These are phyloP conservation scores for Fusarium haematococcum DNA, from an alignment of 2,329 filamentous ascomycete genomes.

Conservation along the genomic window DNA sequence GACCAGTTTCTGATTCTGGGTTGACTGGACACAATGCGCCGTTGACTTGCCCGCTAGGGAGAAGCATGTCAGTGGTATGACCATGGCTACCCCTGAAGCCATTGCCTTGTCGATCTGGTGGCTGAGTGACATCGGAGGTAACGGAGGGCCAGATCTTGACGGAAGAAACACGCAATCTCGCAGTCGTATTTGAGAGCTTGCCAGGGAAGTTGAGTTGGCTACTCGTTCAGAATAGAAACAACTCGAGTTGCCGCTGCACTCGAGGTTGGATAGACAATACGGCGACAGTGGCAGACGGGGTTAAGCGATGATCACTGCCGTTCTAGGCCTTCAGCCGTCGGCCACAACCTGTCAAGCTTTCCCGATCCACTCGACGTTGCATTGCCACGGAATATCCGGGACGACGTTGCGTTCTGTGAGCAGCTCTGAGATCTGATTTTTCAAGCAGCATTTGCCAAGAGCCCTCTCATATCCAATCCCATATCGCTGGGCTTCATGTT, in stretches of 20 bases:
- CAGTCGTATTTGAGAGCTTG: slow-evolving; percentile 13
- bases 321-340: slow-evolving; percentile 9
- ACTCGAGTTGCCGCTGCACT: not conserved
- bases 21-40: slow-evolving; percentile 4
- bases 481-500: slow-evolving; percentile 14
- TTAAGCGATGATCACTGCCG: slow-evolving; percentile 13
- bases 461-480: slow-evolving; percentile 30
- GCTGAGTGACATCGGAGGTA: slow-evolving; percentile 27
- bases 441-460: slow-evolving; percentile 38
- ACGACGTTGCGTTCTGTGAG: not conserved
- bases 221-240: slow-evolving; percentile 26
- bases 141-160: slow-evolving; percentile 18
- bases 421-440: slow-evolving; percentile 22
- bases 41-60: not conserved
- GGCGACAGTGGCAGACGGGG: not conserved
- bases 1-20: not conserved
- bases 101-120: slow-evolving; percentile 34
- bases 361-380: slow-evolving; percentile 30
- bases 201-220: slow-evolving; percentile 9
- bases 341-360: slow-evolving; percentile 22
- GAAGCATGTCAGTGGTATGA: not conserved
- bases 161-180: slow-evolving; percentile 1
- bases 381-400: slow-evolving; percentile 33
- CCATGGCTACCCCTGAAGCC: slow-evolving; percentile 18
- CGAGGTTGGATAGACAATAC: not conserved